Conservation (phyloP, 768 basidiomycete genomes). For the Guyanaporus albipodus region DNA sequence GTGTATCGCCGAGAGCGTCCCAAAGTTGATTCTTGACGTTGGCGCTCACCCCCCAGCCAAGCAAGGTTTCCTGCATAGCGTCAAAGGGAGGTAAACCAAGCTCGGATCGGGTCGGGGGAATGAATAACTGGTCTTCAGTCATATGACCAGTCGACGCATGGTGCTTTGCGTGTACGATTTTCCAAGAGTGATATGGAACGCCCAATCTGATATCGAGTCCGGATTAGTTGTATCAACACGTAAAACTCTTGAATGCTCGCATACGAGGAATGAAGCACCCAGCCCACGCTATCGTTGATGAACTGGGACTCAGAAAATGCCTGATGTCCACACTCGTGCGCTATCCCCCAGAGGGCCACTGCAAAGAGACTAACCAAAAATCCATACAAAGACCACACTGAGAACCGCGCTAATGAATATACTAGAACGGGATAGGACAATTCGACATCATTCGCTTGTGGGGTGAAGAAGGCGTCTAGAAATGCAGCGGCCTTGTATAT, state of each 20-base stretch:
- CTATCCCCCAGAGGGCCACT: slow-evolving; percentile 95
- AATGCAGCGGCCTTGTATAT: slow-evolving; percentile 66
- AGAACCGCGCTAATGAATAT: slow-evolving; percentile 57
- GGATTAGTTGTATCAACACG: slow-evolving; percentile 22
- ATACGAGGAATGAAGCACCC: slow-evolving; percentile 86
- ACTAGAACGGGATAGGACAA: slow-evolving; percentile 61
- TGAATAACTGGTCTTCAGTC: slow-evolving; percentile 94
- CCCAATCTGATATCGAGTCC: slow-evolving; percentile 59
- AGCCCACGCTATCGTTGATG: slow-evolving; percentile 90
- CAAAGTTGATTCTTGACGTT: slow-evolving; percentile 69
- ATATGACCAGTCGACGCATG: slow-evolving; percentile 93
- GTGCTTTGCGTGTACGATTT: slow-evolving; percentile 91
- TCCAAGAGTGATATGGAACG: slow-evolving; percentile 97
- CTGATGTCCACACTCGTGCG: slow-evolving; percentile 95
- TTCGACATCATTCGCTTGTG: slow-evolving; percentile 44
- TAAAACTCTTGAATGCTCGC: slow-evolving; percentile 24
- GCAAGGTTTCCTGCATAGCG: slow-evolving; percentile 58
- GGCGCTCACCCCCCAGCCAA: slow-evolving; percentile 60
- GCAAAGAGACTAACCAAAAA: slow-evolving; percentile 81
- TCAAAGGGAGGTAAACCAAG: slow-evolving; percentile 63
- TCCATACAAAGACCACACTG: slow-evolving; percentile 77
- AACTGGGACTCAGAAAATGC: slow-evolving; percentile 90
- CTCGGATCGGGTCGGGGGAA: slow-evolving; percentile 82
- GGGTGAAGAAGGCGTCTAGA: slow-evolving; percentile 60
- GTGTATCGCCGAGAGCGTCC: slow-evolving; percentile 91